Conservation (phyloP, 441 rosid genomes). For the Eugenia klotzschiana region DNA sequence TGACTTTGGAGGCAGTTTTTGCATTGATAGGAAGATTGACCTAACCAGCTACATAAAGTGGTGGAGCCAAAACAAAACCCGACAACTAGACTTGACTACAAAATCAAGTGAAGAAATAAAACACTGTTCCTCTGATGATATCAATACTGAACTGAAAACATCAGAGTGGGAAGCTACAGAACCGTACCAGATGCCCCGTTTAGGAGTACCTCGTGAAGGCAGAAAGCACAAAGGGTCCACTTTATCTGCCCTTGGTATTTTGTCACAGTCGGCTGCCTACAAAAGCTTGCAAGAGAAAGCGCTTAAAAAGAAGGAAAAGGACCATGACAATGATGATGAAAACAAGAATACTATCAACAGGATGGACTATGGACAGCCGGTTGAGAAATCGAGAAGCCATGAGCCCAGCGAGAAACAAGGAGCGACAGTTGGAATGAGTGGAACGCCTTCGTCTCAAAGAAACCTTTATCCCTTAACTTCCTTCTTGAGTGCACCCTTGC, state of each 20-base stretch:
- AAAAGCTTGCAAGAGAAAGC: conserved; percentile 73
- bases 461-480: conserved; percentile 63
- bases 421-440: conserved; percentile 36
- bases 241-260: conserved; percentile 58
- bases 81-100: conserved; percentile 51
- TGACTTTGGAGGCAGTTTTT: conserved; percentile 55
- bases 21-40: conserved; percentile 75
- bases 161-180: conserved; percentile 58
- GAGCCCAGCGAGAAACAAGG: conserved; percentile 38
- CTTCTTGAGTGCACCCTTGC: conserved; percentile 70
- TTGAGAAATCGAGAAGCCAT: conserved; percentile 47
- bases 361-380: conserved; percentile 67
- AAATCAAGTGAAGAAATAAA: conserved; percentile 59
- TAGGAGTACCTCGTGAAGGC: conserved; percentile 36
- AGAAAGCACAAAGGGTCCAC: conserved; percentile 37
- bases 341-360: conserved; percentile 55
- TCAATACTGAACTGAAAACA: conserved; percentile 58
- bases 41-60: conserved; percentile 75
- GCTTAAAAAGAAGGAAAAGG: conserved; percentile 42
- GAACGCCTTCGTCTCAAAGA: conserved; percentile 62
- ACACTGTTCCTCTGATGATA: conserved; percentile 40
- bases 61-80: conserved; percentile 69
- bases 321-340: conserved; percentile 58
- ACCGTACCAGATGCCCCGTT: conserved; percentile 76
- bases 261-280: conserved; percentile 73